Evolutionary conservation across 2,329 filamentous ascomycete species (phyloP).

Genomic region (Penicillium capsulatum): DNA sequence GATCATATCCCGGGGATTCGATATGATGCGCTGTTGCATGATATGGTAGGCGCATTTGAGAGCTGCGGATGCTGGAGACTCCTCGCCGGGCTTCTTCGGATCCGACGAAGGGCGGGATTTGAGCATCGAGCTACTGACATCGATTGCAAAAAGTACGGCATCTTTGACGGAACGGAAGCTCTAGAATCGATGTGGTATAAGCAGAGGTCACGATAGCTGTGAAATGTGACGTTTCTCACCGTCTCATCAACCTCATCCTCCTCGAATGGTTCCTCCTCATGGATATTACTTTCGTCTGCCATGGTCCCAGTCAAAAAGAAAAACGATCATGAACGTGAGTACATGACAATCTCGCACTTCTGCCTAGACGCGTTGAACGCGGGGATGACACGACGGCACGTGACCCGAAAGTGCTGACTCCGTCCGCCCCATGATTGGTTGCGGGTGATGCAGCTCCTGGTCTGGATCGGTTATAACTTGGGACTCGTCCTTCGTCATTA

Average conservation of each 20-base stretch:
- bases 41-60: constrained; percentile 90
- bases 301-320: constrained; percentile 21
- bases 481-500: too few species aligned
- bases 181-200: constrained; percentile 42
- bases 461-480: background rate
- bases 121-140: constrained; percentile 87
- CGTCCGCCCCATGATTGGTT: background rate
- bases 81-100: constrained; percentile 71
- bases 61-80: constrained; percentile 75
- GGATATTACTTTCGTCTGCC: constrained; percentile 35
- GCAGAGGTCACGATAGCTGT: background rate
- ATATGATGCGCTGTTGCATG: constrained; percentile 98
- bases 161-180: constrained; percentile 90
- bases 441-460: background rate
- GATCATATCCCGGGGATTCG: constrained; percentile 95
- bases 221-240: constrained; percentile 28
- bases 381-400: constrained; percentile 35
- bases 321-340: background rate
- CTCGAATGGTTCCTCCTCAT: constrained; percentile 41
- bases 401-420: constrained; percentile 32
- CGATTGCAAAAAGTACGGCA: constrained; percentile 95
- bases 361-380: constrained; percentile 30
- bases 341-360: constrained; percentile 11
- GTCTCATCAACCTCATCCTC: constrained; percentile 48
- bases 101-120: constrained; percentile 58